Evolutionary conservation across 257 asterid genomes (phyloP), one percentile per base, ranked within the genome.

Genomic region (Jacaranda mimosifolia): DNA sequence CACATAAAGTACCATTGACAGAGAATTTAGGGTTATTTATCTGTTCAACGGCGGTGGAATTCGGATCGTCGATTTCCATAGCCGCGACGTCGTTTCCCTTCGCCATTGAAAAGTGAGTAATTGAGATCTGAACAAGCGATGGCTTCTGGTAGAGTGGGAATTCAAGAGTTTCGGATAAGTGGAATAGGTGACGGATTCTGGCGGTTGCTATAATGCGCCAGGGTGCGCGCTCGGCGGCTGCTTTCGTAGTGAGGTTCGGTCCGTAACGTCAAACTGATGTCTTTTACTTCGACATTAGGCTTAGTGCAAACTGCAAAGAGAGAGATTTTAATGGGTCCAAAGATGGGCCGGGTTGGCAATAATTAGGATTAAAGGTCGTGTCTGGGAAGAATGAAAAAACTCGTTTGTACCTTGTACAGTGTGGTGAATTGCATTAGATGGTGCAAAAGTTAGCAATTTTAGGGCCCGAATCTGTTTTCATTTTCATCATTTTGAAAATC

Each of bases 61-160:
- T 83, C 79, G 80, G 88, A 70, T 86, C 79, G 78, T 92, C 98
- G 78, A 95, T 81, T 70, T 95, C 96, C 98, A 95, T 95, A 3
- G 82, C 84, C 11, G 93, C 81, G 63, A 53, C 81, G 19, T 75
- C 91, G 77, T 87, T 87, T 38, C 80, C 87, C 75, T 87, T 89
- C 72, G 90, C 89, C 97, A 91, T 91, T 70, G 52, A 46, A 59
- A 67, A 56, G 63, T 42, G 77, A 72, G 46, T 40, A 13, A 56
- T 62, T n/a, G 58, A 76, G 88, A 84, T 82, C 82, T 77, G 73
- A 68, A 79, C 53, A 56, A 64, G 53, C 72, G 57, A 40, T 26
- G 58, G 73, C 15, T 57, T 51, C 35, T 51, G 46, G 17, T 19
- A 12, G 17, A 60, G 21, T n/a, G 62, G 52, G 45, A 62, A 18